phyloP scores from a whole-genome alignment of 75 land plant species.

The Pinus albicaulis region DNA sequence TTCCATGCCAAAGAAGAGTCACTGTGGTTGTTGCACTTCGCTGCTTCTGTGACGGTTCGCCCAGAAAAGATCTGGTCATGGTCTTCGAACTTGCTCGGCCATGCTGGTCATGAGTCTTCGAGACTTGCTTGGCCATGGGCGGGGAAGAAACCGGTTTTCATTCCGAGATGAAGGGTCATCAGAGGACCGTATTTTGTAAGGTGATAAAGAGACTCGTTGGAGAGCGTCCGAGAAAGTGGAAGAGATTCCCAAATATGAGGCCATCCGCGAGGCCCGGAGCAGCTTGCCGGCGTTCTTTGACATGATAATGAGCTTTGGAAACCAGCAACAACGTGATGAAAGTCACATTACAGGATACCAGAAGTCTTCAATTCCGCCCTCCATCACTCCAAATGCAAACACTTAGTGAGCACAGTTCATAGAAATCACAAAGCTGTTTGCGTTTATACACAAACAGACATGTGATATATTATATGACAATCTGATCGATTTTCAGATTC shows the following conservation, averaged over 20 bases:
- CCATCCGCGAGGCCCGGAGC: conserved; percentile 16
- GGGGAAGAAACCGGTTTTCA: conserved; percentile 4
- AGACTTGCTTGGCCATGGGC: conserved; percentile 12
- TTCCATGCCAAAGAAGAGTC: conserved; percentile 10
- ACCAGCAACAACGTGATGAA: no score
- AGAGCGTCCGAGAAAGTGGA: conserved; percentile 10
- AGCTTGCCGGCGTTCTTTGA: neutral
- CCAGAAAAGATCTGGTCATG: conserved; percentile 10
- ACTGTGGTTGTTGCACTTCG: neutral
- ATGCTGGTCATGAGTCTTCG: conserved; percentile 17
- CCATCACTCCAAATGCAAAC: no score
- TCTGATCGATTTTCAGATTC: no score
- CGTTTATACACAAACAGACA: no score
- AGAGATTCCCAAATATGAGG: conserved; percentile 21
- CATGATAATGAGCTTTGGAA: neutral
- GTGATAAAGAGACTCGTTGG: conserved; percentile 10
- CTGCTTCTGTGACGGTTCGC: conserved; percentile 12
- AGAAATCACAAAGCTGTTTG: no score
- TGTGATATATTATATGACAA: no score
- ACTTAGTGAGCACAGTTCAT: no score
- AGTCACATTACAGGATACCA: no score
- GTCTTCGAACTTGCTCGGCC: no score
- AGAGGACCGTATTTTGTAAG: conserved; percentile 18
- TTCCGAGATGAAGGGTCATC: conserved; percentile 22
- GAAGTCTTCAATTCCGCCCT: no score